Evolutionary conservation across 2,329 filamentous ascomycete species (phyloP).

Genomic region (Penicillium glabrum): DNA sequence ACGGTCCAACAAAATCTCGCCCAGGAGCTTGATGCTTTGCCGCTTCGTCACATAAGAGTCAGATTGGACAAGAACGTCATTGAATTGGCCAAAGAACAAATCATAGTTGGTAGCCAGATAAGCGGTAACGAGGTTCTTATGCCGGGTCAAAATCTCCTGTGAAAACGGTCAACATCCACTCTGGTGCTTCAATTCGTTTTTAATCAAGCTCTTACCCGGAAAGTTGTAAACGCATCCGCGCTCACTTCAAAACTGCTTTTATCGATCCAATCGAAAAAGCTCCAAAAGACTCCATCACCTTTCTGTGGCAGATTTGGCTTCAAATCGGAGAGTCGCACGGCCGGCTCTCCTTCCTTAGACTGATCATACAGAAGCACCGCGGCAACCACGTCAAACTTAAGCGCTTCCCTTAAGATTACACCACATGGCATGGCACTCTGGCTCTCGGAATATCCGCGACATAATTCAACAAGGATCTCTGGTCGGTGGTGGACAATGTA

Average conservation of each 20-base stretch:
- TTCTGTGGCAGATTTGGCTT: conserved; percentile 73
- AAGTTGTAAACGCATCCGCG: conserved; percentile 96
- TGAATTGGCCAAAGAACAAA: conserved; percentile 89
- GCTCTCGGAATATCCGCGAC: conserved; percentile 82
- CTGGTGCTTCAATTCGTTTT: neutral
- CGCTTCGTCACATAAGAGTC: conserved; percentile 97
- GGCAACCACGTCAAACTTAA: conserved; percentile 87
- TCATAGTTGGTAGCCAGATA: conserved; percentile 91
- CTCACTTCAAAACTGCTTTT: conserved; percentile 95
- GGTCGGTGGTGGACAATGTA: conserved; percentile 85
- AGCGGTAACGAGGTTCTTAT: conserved; percentile 85
- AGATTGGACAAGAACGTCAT: conserved; percentile 81
- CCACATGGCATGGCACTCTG: conserved; percentile 92
- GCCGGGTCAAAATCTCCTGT: conserved; percentile 88
- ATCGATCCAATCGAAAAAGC: conserved; percentile 96
- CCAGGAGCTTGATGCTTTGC: conserved; percentile 95
- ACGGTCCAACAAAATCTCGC: conserved; percentile 89
- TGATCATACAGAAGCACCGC: conserved; percentile 93
- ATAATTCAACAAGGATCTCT: conserved; percentile 83
- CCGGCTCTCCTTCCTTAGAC: conserved; percentile 69
- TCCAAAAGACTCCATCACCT: conserved; percentile 89
- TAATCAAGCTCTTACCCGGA: conserved; percentile 64
- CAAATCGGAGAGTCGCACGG: conserved; percentile 74
- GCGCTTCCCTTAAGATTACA: conserved; percentile 81
- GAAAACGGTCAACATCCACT: neutral